These are phyloP conservation scores for Kwoniella sp. DNA, from an alignment of 768 basidiomycete species.

Conservation along the genomic window DNA sequence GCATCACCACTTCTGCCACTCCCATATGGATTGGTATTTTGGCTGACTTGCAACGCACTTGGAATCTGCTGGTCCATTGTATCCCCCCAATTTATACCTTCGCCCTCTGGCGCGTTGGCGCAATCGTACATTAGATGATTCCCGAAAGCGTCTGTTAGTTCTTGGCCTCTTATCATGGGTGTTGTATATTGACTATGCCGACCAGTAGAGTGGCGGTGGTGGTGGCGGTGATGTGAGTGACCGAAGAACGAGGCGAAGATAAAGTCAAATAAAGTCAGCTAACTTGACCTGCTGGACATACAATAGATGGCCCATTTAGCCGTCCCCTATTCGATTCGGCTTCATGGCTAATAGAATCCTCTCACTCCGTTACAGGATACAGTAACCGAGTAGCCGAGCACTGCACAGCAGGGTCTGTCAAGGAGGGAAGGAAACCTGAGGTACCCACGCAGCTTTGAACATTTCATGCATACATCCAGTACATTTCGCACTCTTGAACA, in stretches of 20 bases:
- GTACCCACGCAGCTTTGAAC: conserved; percentile 50
- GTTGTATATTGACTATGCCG: conserved; percentile 43
- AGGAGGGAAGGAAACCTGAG: neutral
- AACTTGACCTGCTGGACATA: too few relatives aligned
- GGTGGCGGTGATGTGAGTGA: too few relatives aligned
- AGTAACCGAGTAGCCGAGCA: too few relatives aligned
- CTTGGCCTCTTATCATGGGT: conserved; percentile 35
- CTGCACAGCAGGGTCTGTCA: too few relatives aligned
- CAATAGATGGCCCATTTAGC: too few relatives aligned
- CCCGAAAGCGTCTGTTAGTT: conserved; percentile 33
- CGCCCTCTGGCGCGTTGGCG: conserved; percentile 1
- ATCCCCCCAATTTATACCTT: conserved; percentile 36
- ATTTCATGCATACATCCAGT: conserved; percentile 53
- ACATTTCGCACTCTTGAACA: conserved; percentile 44
- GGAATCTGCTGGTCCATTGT: conserved; percentile 49
- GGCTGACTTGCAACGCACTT: conserved; percentile 36
- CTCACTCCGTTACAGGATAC: too few relatives aligned
- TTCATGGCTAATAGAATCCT: too few relatives aligned
- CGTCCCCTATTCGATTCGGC: too few relatives aligned
- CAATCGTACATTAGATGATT: conserved; percentile 47
- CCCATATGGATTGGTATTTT: conserved; percentile 31
- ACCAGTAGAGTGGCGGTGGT: neutral
- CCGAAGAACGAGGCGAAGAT: too few relatives aligned
- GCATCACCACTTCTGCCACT: neutral
- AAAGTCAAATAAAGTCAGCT: too few relatives aligned